A percentile compares a stretch with the other conserved stretches of the same genome.
These are phyloP conservation scores for Pseudoscleropodium purum DNA, from an alignment of 225 moss, liverwort and hornwort genomes.

Conservation along the genomic window DNA sequence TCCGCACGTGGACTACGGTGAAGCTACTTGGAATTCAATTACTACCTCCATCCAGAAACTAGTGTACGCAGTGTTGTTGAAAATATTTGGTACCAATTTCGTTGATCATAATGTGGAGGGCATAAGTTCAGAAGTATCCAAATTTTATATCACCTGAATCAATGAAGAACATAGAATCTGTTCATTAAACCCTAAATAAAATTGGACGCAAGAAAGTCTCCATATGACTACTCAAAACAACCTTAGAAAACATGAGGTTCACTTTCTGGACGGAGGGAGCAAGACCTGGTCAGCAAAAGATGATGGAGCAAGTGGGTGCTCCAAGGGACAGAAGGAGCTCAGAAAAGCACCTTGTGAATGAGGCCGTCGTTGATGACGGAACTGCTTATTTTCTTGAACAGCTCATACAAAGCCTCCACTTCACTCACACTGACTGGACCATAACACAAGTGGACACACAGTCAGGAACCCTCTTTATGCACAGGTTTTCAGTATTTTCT, in stretches of 20 bases:
- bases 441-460: neutral
- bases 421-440: slow-evolving; percentile 72
- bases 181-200: neutral
- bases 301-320: neutral
- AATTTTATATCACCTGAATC: neutral
- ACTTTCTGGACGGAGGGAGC: neutral
- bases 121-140: neutral
- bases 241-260: neutral
- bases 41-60: neutral
- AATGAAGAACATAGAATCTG: neutral
- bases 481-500: neutral
- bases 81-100: neutral
- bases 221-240: neutral
- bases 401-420: slow-evolving; percentile 75
- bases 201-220: neutral
- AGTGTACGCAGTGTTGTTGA: neutral
- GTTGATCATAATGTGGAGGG: too few relatives aligned
- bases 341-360: slow-evolving; percentile 65
- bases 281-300: neutral
- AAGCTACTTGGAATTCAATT: neutral
- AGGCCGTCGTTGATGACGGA: slow-evolving; percentile 82
- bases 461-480: neutral
- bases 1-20: neutral
- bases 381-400: slow-evolving; percentile 81
- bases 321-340: neutral